Base-by-base conservation (phyloP, 306 rosid species). In the Phaseolus lunatus region DNA sequence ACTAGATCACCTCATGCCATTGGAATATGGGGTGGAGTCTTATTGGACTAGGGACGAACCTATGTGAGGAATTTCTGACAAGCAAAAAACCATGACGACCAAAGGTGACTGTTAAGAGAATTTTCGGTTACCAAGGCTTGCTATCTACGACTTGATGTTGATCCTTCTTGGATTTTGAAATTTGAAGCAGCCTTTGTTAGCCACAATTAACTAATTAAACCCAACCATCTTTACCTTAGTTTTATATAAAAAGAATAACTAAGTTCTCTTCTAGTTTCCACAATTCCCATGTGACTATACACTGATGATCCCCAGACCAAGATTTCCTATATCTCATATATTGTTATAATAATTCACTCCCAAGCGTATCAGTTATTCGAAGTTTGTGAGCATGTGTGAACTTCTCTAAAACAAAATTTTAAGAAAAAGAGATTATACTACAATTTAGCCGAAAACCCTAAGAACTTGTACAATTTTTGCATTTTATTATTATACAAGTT, bases 1-100 rank as follows among this genome's bases (percentile, higher is more conserved):
- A 52, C 65, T 68, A 66, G 85, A 13, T 47, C 39, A 68, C 61
- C 73, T 87, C 83, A 73, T 80, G 82, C 83, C 75, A 73, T 79
- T n/a, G 53, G 83, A 83, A 89, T 83, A 83, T 86, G 90, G 88
- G 49, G 27, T 65, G 31, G 56, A 20, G 72, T 78, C 78, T 66
- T 56, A 86, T 73, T 71, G 88, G 89, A 73, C 67, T 67, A 67
- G 67, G 45, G 43, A 70, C 0, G 67, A 18, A 62, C 52, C 52
- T 48, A 39, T 37, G 29, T 58, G 73, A 78, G 54, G 50, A 65
- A 70, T 70, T 71, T 84, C 87, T 84, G 87, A 80, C 87, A 80
- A 22, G 45, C 24, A 69, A 61, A 80, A 80, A 80, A 63, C 84
- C 72, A 84, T 76, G 82, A 80, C 64, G 22, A 61, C 79, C 84